Evolutionary conservation across 1,284 basidiomycete genomes (phyloP), one percentile per base, ranked within the genome.

Genomic region (Anthracocystis panici-leucophaei): DNA sequence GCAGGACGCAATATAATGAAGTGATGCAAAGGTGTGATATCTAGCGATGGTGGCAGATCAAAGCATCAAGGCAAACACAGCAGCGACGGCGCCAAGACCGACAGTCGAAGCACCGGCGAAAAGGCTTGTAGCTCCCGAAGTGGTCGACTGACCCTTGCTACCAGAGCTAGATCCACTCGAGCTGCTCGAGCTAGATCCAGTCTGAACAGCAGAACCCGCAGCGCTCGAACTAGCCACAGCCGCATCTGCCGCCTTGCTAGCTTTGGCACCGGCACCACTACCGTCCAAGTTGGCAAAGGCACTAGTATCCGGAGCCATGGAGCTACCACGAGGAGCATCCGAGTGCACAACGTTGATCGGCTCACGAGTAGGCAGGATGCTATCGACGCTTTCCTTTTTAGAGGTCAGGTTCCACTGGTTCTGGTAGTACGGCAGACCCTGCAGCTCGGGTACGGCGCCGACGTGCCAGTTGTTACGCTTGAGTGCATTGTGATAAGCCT

Each of bases 351-450:
- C 52, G 29, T 72, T 57, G 67, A 78, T 74, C 5, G 75, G 35
- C 46, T 60, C 25, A 51, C 68, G 65, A 2, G 65, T 71, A 29
- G 75, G 75, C 33, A 78, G 44, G 52, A 78, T 78, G 61, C 65
- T 65, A 48, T 66, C 62, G 9, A 74, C 70, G 23, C 31, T 18
- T 21, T 77, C 63, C 51, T 67, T 65, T 41, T 40, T 62, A 0
- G 74, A 53, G 27, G 74, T 76, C 18, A 72, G 40, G 62, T 71
- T 76, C 68, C 69, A 76, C 62, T 76, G 74, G 66, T 81, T 81
- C 70, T 75, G 76, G 72, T 81, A 81, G 75, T 74, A 79, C 16
- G 78, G 76, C 40, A 78, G 45, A 11, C 70, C 76, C 52, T 77
- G 77, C 23, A 81, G 71, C 11, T 75, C 75, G 25, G 78, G 68